These are phyloP conservation scores for Kwoniella bestiolae DNA, from an alignment of 768 basidiomycete genomes.

Conservation along the genomic window DNA sequence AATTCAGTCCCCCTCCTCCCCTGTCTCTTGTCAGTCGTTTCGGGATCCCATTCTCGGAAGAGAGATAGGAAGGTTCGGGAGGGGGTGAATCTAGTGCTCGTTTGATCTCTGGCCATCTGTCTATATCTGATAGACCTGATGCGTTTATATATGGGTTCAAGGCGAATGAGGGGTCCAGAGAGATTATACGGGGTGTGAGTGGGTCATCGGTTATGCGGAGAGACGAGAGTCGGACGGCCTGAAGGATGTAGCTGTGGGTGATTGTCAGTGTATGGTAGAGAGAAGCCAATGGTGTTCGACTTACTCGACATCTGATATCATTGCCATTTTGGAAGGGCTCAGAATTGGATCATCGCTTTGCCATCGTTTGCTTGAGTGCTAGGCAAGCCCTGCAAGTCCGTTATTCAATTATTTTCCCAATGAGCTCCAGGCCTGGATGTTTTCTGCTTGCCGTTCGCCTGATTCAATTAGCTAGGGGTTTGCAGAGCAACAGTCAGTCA, in stretches of 20 bases:
- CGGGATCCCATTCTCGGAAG: constrained; percentile 48
- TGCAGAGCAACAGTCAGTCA: no score
- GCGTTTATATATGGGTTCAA: constrained; percentile 83
- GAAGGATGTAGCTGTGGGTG: constrained; percentile 69
- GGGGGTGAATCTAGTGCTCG: constrained; percentile 62
- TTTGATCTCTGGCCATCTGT: constrained; percentile 83
- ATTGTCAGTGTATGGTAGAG: neutral
- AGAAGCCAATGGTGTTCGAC: neutral
- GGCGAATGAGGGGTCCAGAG: constrained; percentile 72
- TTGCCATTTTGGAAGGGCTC: constrained; percentile 47
- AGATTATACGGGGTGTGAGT: constrained; percentile 78
- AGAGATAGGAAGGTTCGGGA: constrained; percentile 67
- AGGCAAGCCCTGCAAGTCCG: no score
- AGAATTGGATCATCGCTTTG: neutral
- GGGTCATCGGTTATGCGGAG: constrained; percentile 87
- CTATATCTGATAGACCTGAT: constrained; percentile 74
- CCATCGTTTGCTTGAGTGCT: no score
- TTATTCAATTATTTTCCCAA: no score
- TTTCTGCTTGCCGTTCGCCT: no score
- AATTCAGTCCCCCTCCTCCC: constrained; percentile 66
- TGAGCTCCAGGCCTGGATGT: no score
- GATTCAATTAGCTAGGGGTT: no score
- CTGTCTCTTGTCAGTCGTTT: constrained; percentile 57
- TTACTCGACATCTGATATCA: constrained; percentile 55
- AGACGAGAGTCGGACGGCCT: constrained; percentile 80